A percentile compares a stretch with the other conserved stretches of the same genome.
Evolutionary conservation across 306 rosid species (phyloP).

Genomic region (Mimosa pudica): DNA sequence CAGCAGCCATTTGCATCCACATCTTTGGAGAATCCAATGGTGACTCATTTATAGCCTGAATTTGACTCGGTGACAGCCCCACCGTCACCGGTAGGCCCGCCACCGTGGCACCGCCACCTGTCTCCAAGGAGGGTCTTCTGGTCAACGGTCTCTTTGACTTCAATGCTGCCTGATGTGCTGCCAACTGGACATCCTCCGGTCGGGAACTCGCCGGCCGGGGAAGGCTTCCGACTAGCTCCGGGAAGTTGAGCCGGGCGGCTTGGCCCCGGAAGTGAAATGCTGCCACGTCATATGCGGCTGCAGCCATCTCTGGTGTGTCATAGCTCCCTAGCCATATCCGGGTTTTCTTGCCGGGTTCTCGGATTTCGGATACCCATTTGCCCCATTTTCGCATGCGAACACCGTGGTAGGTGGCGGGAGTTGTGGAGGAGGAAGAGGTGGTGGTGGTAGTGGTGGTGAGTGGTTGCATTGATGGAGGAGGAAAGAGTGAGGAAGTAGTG

Average conservation of each 20-base stretch:
- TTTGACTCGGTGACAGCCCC: constrained; percentile 71
- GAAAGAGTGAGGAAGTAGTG: background rate
- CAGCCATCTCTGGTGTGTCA: constrained; percentile 76
- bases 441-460: background rate
- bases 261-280: constrained; percentile 72
- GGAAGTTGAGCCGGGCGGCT: constrained; percentile 61
- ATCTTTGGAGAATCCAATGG: constrained; percentile 88
- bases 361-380: constrained; percentile 89
- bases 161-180: constrained; percentile 85
- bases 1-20: constrained; percentile 81
- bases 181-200: constrained; percentile 61
- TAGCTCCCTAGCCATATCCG: constrained; percentile 93
- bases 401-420: constrained; percentile 48
- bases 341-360: constrained; percentile 78
- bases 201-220: constrained; percentile 61
- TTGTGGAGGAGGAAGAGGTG: background rate
- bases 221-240: constrained; percentile 51
- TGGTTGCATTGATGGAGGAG: constrained; percentile 1
- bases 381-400: constrained; percentile 94
- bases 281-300: constrained; percentile 90
- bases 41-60: constrained; percentile 86
- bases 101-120: constrained; percentile 17
- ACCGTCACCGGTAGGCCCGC: constrained; percentile 58
- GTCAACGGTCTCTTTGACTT: constrained; percentile 17
- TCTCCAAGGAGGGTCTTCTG: background rate